Evolutionary conservation across 2,329 filamentous ascomycete genomes (phyloP).

Genomic region (Ophiobolus disseminans): DNA sequence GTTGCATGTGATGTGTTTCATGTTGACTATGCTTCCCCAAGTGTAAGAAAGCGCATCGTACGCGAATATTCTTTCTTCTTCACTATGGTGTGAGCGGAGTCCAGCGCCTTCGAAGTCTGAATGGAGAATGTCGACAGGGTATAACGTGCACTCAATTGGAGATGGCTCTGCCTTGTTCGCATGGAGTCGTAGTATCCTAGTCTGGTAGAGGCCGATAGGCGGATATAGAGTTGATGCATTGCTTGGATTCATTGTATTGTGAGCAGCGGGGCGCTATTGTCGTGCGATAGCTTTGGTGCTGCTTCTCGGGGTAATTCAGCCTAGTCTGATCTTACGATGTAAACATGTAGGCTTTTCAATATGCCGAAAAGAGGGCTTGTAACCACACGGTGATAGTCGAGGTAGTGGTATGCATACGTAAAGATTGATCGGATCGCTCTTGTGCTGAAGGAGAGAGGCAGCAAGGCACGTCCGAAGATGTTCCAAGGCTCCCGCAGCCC

Average conservation of each 20-base stretch:
- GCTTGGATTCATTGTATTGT: background rate
- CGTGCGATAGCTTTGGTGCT: too few species aligned
- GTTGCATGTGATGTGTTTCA: background rate
- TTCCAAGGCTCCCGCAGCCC: too few species aligned
- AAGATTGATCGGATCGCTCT: too few species aligned
- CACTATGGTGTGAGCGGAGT: background rate
- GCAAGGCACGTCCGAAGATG: too few species aligned
- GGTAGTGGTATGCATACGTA: too few species aligned
- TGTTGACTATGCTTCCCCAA: background rate
- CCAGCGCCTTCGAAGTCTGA: background rate
- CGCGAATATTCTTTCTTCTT: background rate
- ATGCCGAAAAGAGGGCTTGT: too few species aligned
- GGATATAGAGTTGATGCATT: background rate
- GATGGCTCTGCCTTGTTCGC: background rate
- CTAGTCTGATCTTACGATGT: too few species aligned
- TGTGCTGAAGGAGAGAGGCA: too few species aligned
- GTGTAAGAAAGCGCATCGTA: background rate
- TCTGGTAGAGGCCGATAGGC: background rate
- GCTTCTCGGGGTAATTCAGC: too few species aligned
- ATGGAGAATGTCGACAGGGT: background rate
- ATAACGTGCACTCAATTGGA: background rate
- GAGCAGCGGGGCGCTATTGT: too few species aligned
- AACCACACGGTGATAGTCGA: too few species aligned
- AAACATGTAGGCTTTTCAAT: too few species aligned
- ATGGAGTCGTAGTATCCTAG: background rate